Conservation (phyloP, 2,329 filamentous ascomycete genomes). For the Dothistroma septosporum region DNA sequence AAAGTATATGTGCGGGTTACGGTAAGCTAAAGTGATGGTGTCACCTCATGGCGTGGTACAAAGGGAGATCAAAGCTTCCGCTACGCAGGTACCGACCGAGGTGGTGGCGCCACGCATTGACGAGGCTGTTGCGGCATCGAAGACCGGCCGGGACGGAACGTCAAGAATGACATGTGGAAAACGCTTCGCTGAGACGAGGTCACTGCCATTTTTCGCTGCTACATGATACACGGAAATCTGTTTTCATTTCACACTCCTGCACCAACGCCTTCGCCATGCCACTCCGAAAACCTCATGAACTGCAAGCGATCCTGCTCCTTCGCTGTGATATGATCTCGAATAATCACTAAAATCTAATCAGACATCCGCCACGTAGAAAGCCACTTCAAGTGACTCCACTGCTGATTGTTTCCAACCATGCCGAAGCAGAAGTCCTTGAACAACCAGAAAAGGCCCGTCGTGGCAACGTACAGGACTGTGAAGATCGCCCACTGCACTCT, state of each 20-base stretch:
- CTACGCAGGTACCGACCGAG: background rate
- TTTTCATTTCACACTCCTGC: constrained; percentile 5
- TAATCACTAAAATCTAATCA: constrained; percentile 42
- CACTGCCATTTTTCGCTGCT: background rate
- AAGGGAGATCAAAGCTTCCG: background rate
- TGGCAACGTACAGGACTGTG: constrained; percentile 64
- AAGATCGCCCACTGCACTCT: constrained; percentile 66
- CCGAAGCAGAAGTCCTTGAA: constrained; percentile 96
- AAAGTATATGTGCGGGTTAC: background rate
- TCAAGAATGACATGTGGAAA: background rate
- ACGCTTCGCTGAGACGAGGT: background rate
- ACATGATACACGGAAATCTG: constrained; percentile 10
- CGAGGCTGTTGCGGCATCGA: background rate
- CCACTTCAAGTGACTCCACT: constrained; percentile 95
- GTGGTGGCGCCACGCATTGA: background rate
- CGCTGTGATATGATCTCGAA: background rate
- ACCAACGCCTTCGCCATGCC: constrained; percentile 12
- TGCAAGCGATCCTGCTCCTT: background rate
- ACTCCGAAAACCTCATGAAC: background rate
- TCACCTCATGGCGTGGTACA: background rate
- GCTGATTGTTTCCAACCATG: constrained; percentile 77
- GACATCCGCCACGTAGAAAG: constrained; percentile 80
- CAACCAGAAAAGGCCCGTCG: constrained; percentile 78
- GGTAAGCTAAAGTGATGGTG: background rate
- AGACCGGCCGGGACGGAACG: background rate